Percentiles rank a stretch among this genome's conserved stretches.
Evolutionary conservation across 768 basidiomycete species (phyloP).

Genomic region (Ramaria sp.): DNA sequence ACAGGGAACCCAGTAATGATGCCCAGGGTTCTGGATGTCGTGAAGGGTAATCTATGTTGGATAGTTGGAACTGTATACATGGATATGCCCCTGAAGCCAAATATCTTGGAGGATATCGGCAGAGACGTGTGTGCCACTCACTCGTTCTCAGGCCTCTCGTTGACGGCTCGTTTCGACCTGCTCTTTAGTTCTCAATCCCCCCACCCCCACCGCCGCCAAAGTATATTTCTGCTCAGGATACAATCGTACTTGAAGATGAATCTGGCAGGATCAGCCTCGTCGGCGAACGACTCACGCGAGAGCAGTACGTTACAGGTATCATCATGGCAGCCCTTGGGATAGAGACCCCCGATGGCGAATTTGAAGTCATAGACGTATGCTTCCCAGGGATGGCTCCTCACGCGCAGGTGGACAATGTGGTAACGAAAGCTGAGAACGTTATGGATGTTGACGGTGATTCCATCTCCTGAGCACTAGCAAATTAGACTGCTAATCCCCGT

Average conservation of each 20-base stretch:
- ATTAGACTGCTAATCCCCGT: background rate
- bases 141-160: background rate
- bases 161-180: constrained; percentile 5
- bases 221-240: constrained; percentile 68
- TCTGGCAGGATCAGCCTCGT: constrained; percentile 85
- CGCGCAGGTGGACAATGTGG: constrained; percentile 9
- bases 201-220: constrained; percentile 70
- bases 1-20: constrained; percentile 61
- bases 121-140: constrained; percentile 59
- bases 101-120: constrained; percentile 91
- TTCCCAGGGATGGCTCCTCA: constrained; percentile 76
- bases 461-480: background rate
- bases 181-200: constrained; percentile 71
- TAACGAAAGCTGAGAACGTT: constrained; percentile 20
- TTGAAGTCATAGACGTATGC: constrained; percentile 87
- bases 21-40: constrained; percentile 78
- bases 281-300: constrained; percentile 53
- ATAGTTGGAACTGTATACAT: constrained; percentile 94
- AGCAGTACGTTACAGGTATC: constrained; percentile 78
- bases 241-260: constrained; percentile 90
- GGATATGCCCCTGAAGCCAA: constrained; percentile 98
- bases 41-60: constrained; percentile 78
- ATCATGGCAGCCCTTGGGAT: constrained; percentile 85
- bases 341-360: constrained; percentile 83
- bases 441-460: constrained; percentile 65